A percentile compares a stretch with the other conserved stretches of the same genome.
phyloP scores from a whole-genome alignment of 2,329 filamentous ascomycete species.

The Ophiocordyceps camponoti-floridani region DNA sequence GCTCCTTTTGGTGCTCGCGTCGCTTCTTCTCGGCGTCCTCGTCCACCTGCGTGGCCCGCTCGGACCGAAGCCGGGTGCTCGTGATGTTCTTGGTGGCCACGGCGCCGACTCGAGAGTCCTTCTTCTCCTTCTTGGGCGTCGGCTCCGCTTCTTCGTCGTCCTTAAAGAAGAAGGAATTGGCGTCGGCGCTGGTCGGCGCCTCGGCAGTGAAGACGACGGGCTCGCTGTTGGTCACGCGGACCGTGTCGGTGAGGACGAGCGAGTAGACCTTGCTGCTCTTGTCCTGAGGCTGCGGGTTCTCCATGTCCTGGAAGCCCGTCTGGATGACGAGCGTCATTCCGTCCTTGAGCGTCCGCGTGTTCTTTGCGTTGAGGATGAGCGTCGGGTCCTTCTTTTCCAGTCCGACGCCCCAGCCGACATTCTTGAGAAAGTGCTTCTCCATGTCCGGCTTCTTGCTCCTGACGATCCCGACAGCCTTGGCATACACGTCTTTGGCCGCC shows the following conservation, averaged over 20 bases:
- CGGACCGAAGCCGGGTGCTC: slow-evolving; percentile 78
- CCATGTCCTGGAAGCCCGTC: slow-evolving; percentile 76
- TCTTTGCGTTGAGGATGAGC: slow-evolving; percentile 75
- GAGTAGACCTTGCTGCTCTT: slow-evolving; percentile 83
- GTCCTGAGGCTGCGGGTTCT: slow-evolving; percentile 73
- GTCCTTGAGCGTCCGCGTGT: slow-evolving; percentile 65
- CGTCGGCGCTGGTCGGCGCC: slow-evolving; percentile 77
- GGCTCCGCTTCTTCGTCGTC: slow-evolving; percentile 81
- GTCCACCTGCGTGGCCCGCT: slow-evolving; percentile 72
- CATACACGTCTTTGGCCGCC: slow-evolving; percentile 75
- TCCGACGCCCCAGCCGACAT: slow-evolving; percentile 79
- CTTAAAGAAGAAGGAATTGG: slow-evolving; percentile 96
- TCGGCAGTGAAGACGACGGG: slow-evolving; percentile 85
- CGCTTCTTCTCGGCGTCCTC: slow-evolving; percentile 79
- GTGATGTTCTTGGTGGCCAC: slow-evolving; percentile 92
- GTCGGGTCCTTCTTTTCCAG: slow-evolving; percentile 79
- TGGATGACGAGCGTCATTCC: slow-evolving; percentile 93
- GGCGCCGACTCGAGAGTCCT: slow-evolving; percentile 63
- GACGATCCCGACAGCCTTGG: slow-evolving; percentile 64
- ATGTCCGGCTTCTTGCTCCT: slow-evolving; percentile 86
- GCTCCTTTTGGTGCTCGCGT: slow-evolving; percentile 81
- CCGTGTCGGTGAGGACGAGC: slow-evolving; percentile 78
- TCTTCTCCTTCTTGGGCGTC: slow-evolving; percentile 80
- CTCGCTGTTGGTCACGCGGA: slow-evolving; percentile 67
- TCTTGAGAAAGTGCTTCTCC: slow-evolving; percentile 88